Evolutionary conservation across 1,284 basidiomycete genomes (phyloP).

Genomic region (Stygiomarasmius scandens): DNA sequence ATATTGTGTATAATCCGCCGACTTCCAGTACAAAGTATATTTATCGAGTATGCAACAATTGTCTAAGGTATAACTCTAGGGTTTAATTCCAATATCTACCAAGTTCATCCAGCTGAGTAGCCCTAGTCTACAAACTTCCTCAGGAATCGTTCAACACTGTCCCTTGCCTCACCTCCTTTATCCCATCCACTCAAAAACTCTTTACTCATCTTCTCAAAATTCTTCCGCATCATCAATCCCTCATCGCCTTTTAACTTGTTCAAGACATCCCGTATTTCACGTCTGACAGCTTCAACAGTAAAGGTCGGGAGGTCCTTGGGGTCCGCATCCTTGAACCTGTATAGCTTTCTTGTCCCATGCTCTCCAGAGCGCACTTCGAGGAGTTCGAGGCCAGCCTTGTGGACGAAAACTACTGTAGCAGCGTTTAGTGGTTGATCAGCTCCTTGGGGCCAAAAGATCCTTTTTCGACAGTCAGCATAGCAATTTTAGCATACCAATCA

Average conservation of each 20-base stretch:
- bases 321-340: neutral
- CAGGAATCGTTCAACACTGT: neutral
- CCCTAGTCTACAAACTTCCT: constrained; percentile 4
- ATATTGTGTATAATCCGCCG: too few species aligned
- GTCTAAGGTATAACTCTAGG: too few species aligned
- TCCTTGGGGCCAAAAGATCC: constrained; percentile 7
- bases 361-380: constrained; percentile 9
- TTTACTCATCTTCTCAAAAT: constrained; percentile 10
- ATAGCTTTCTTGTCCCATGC: neutral
- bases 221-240: constrained; percentile 1
- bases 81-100: too few species aligned
- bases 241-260: constrained; percentile 4
- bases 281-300: constrained; percentile 1
- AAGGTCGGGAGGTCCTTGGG: constrained; percentile 4
- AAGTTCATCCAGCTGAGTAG: too few species aligned
- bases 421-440: constrained; percentile 11
- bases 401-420: neutral
- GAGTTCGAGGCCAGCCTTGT: constrained; percentile 9
- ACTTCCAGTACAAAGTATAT: too few species aligned
- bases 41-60: too few species aligned
- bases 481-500: neutral
- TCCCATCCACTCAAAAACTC: constrained; percentile 5
- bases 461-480: too few species aligned
- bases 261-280: neutral
- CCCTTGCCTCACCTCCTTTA: constrained; percentile 1